phyloP scores from a whole-genome alignment of 2,329 filamentous ascomycete genomes.

The Fusarium sp. region DNA sequence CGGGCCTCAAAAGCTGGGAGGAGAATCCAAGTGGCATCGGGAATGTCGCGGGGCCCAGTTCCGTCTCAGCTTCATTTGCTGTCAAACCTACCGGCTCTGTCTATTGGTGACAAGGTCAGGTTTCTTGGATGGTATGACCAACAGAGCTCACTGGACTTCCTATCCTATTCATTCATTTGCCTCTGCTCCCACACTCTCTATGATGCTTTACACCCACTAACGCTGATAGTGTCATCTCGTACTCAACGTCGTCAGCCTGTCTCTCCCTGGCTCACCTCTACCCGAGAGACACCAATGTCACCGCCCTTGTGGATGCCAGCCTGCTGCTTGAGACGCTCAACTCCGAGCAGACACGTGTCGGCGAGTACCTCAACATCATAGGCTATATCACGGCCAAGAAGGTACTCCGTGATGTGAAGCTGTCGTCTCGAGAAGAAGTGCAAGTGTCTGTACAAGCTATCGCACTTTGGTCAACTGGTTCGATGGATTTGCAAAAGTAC shows the following conservation, averaged over 20 bases:
- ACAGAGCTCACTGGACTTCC: constrained; percentile 8
- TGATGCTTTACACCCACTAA: constrained; percentile 44
- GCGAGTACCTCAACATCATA: constrained; percentile 91
- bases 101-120: constrained; percentile 81
- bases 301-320: constrained; percentile 75
- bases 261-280: constrained; percentile 78
- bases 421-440: constrained; percentile 20
- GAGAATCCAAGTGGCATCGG: constrained; percentile 10
- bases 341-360: constrained; percentile 73
- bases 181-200: constrained; percentile 15
- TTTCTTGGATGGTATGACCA: constrained; percentile 87
- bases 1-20: constrained; percentile 25
- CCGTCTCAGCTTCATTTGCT: constrained; percentile 76
- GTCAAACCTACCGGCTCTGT: constrained; percentile 64
- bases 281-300: constrained; percentile 59
- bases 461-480: constrained; percentile 81
- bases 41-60: constrained; percentile 69
- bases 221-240: constrained; percentile 60
- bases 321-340: constrained; percentile 76
- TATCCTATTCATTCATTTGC: neutral
- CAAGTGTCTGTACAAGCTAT: constrained; percentile 75
- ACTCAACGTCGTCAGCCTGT: constrained; percentile 66
- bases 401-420: constrained; percentile 12
- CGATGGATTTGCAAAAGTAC: constrained; percentile 78
- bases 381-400: constrained; percentile 73